These are phyloP conservation scores for Camelina laxa DNA, from an alignment of 345 rosid species.

Conservation along the genomic window DNA sequence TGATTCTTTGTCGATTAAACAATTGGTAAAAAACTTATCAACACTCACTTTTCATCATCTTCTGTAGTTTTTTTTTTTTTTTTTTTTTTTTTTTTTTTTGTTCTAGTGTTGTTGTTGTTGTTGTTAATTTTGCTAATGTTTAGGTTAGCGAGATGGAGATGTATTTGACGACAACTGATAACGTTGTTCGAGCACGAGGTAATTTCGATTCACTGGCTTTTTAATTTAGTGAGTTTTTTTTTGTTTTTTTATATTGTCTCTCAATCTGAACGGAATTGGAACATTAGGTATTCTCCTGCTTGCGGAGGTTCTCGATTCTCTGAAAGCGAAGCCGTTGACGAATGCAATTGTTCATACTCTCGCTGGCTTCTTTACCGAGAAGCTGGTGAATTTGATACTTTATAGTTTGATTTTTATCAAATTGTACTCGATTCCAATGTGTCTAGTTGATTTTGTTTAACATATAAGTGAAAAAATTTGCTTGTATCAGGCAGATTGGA, in stretches of 20 bases:
- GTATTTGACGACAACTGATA: slow-evolving; percentile 81
- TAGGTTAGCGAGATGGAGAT: slow-evolving; percentile 85
- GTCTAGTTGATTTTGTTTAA: neutral
- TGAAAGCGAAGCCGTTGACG: slow-evolving; percentile 65
- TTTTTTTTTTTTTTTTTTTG: neutral
- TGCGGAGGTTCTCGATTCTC: slow-evolving; percentile 62
- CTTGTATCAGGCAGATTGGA: slow-evolving; percentile 92
- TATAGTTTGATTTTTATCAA: neutral
- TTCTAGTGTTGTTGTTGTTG: slow-evolving; percentile 15
- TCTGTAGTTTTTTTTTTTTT: neutral
- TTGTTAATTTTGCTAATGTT: neutral
- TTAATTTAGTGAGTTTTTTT: neutral
- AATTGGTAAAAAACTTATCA: slow-evolving; percentile 55
- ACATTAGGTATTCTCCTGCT: slow-evolving; percentile 78
- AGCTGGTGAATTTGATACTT: slow-evolving; percentile 63
- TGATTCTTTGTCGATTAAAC: slow-evolving; percentile 51
- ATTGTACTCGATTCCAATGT: neutral
- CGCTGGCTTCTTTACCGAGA: slow-evolving; percentile 64
- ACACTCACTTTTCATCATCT: neutral
- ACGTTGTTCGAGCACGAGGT: slow-evolving; percentile 79
- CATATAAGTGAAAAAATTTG: neutral
- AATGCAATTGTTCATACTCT: slow-evolving; percentile 61
- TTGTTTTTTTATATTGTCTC: neutral
- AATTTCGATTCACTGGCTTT: slow-evolving; percentile 9
- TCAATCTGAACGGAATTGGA: neutral